Conservation (phyloP, 1,284 basidiomycete species). For the Flammula alnicola region DNA sequence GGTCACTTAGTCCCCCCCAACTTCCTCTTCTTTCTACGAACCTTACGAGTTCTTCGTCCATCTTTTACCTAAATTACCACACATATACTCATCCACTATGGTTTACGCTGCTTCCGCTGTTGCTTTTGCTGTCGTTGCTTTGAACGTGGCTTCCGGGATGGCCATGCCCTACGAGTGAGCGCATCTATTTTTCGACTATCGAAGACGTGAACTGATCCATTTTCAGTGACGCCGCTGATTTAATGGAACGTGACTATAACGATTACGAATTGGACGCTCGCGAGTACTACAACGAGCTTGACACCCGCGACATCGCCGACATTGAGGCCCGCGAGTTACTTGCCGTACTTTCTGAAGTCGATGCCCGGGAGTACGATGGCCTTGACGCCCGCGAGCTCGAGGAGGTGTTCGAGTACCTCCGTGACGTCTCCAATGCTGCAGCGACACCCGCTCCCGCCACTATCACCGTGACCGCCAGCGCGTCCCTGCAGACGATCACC, state of each 20-base stretch:
- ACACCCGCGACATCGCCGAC: slow-evolving; percentile 19
- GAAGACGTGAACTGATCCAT: neutral
- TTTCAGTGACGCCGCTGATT: slow-evolving; percentile 13
- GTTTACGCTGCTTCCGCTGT: slow-evolving; percentile 33
- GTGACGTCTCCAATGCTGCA: slow-evolving; percentile 13
- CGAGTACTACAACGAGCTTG: slow-evolving; percentile 15
- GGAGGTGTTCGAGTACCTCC: slow-evolving; percentile 21
- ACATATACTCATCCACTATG: slow-evolving; percentile 26
- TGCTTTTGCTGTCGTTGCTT: slow-evolving; percentile 31
- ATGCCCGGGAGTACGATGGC: slow-evolving; percentile 17
- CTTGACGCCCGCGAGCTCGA: slow-evolving; percentile 23
- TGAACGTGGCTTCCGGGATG: slow-evolving; percentile 29
- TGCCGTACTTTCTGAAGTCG: slow-evolving; percentile 13
- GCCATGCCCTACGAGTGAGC: slow-evolving; percentile 29
- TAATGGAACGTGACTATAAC: slow-evolving; percentile 20
- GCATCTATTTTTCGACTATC: neutral
- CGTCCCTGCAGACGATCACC: slow-evolving; percentile 18
- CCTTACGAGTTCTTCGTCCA: neutral
- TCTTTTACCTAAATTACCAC: neutral
- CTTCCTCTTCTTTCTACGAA: slow-evolving; percentile 2
- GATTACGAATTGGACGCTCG: slow-evolving; percentile 23
- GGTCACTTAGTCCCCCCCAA: slow-evolving; percentile 29
- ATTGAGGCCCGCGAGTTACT: slow-evolving; percentile 25
- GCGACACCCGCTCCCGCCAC: slow-evolving; percentile 8
- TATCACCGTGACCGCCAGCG: slow-evolving; percentile 2